Conservation (phyloP, 2,329 filamentous ascomycete genomes). For the Fonsecaea pugnacius region DNA sequence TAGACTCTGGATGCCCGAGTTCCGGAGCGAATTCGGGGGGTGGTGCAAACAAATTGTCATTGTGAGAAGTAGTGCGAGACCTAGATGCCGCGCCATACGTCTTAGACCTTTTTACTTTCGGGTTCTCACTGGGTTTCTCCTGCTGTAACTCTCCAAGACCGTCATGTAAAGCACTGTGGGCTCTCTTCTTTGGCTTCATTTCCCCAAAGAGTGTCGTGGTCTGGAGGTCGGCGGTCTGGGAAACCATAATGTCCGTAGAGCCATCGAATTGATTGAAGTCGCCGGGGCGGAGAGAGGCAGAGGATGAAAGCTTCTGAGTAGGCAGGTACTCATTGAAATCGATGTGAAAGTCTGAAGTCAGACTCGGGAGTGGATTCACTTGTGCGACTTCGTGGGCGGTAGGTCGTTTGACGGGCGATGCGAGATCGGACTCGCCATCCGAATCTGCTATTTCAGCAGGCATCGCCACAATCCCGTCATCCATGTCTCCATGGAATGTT, state of each 20-base stretch:
- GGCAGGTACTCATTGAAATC: constrained; percentile 35
- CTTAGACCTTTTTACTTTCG: constrained; percentile 27
- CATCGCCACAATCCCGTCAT: constrained; percentile 22
- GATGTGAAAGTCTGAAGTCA: constrained; percentile 22
- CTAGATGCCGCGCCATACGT: constrained; percentile 28
- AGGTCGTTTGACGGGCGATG: constrained; percentile 20
- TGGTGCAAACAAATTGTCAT: constrained; percentile 24
- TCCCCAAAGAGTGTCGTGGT: constrained; percentile 6
- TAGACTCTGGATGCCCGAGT: not conserved
- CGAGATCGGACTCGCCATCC: constrained; percentile 35
- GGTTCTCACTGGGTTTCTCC: not conserved
- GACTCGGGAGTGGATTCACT: constrained; percentile 1
- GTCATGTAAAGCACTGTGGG: constrained; percentile 24
- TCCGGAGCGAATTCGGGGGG: not conserved
- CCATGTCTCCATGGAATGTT: constrained; percentile 2
- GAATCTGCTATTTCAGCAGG: constrained; percentile 37
- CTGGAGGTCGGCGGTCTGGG: not conserved
- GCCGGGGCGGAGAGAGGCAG: constrained; percentile 11
- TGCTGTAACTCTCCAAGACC: not conserved
- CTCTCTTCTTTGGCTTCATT: constrained; percentile 24
- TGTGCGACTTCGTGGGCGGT: not conserved
- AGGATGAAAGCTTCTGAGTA: constrained; percentile 31
- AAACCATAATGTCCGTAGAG: not conserved
- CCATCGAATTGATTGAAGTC: constrained; percentile 6
- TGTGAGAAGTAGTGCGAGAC: constrained; percentile 9